Evolutionary conservation across 1,139 yeast species (phyloP).

Genomic region (Fermentozyma sake): DNA sequence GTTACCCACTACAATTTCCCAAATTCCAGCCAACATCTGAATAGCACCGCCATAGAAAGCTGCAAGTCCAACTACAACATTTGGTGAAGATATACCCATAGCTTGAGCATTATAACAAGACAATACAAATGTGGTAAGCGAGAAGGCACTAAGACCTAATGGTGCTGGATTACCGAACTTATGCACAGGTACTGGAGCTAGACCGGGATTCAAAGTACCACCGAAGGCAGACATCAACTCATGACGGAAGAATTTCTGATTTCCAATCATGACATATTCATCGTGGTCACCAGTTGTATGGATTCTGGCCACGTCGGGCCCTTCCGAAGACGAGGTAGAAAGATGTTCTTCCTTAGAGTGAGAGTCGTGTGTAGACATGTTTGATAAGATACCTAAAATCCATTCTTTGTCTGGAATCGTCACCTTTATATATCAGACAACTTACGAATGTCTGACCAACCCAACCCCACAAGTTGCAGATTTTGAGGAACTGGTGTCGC

Average conservation of each 20-base stretch:
- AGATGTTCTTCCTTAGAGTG: slow-evolving; percentile 1
- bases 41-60: slow-evolving; percentile 62
- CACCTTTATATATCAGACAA: too few relatives aligned
- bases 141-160: slow-evolving; percentile 53
- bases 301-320: slow-evolving; percentile 7
- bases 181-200: slow-evolving; percentile 30
- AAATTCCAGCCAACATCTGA: slow-evolving; percentile 60
- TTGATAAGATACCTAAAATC: too few relatives aligned
- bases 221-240: slow-evolving; percentile 42
- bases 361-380: too few relatives aligned
- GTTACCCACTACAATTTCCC: slow-evolving; percentile 63
- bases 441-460: too few relatives aligned
- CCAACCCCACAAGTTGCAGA: too few relatives aligned
- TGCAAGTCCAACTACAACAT: slow-evolving; percentile 44
- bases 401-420: too few relatives aligned
- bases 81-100: slow-evolving; percentile 45
- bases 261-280: slow-evolving; percentile 68
- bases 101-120: slow-evolving; percentile 50
- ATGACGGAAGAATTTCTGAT: slow-evolving; percentile 51
- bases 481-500: too few relatives aligned
- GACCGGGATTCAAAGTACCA: slow-evolving; percentile 38
- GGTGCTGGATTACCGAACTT: slow-evolving; percentile 59
- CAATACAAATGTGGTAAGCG: slow-evolving; percentile 45
- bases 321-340: slow-evolving; percentile 1
- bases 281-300: slow-evolving; percentile 24